Evolutionary conservation across 805 yeast species (phyloP).

Genomic region (Metschnikowia corniflorae): DNA sequence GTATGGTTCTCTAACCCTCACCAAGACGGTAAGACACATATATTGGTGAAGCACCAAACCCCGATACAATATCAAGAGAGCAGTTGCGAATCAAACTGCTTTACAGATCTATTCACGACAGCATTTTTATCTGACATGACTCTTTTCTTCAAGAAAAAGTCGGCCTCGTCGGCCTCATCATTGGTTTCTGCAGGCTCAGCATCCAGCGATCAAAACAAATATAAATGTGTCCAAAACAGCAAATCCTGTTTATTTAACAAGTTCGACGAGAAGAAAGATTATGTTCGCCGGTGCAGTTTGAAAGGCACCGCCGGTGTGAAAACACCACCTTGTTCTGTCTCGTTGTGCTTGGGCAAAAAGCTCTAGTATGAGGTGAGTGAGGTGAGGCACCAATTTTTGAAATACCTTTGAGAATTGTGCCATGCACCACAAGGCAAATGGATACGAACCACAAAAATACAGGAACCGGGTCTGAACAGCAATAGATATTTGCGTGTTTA

Average conservation of each 20-base stretch:
- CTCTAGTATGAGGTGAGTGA: conserved; percentile 10
- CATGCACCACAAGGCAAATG: no score
- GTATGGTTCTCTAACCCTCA: conserved; percentile 8
- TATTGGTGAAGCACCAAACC: conserved; percentile 7
- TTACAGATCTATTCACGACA: no score
- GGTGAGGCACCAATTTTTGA: no score
- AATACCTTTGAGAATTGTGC: no score
- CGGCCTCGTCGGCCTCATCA: conserved; percentile 23
- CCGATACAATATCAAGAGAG: no score
- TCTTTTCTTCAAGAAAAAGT: conserved; percentile 23
- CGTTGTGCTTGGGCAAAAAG: conserved; percentile 40
- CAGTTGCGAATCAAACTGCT: no score
- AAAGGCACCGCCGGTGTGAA: conserved; percentile 21
- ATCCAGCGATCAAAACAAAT: background rate
- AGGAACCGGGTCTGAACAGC: no score
- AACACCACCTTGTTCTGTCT: conserved; percentile 27
- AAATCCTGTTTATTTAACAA: conserved; percentile 29
- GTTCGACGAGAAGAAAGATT: conserved; percentile 46
- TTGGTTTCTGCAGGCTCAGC: conserved; percentile 12
- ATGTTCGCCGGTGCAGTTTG: conserved; percentile 37
- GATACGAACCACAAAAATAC: no score
- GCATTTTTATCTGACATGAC: no score
- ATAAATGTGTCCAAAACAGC: no score
- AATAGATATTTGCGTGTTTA: no score
- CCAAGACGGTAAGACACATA: conserved; percentile 9